Evolutionary conservation across 768 basidiomycete species (phyloP).

Genomic region (Lentinula guzmanii): DNA sequence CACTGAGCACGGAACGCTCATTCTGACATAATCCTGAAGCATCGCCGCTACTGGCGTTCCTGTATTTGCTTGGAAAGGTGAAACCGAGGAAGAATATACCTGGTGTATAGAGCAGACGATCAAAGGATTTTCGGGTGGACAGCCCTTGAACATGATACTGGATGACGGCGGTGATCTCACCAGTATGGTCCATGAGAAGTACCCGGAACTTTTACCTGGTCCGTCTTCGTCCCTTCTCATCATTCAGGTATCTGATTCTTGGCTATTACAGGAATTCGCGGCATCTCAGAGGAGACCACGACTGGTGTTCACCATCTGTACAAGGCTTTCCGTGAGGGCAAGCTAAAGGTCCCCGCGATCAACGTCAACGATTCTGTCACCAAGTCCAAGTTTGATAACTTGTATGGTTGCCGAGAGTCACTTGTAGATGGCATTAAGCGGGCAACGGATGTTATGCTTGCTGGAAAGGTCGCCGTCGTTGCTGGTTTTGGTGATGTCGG

Average conservation of each 20-base stretch:
- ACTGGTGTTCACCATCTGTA: constrained; percentile 99
- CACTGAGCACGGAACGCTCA: neutral
- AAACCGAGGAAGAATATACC: constrained; percentile 96
- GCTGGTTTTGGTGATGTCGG: constrained; percentile 99
- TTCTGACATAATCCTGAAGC: constrained; percentile 28
- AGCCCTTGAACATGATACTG: constrained; percentile 96
- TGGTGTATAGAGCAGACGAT: constrained; percentile 99
- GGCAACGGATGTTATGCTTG: constrained; percentile 99
- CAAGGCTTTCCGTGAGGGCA: constrained; percentile 95
- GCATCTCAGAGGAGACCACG: constrained; percentile 98
- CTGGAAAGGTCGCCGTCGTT: constrained; percentile 98
- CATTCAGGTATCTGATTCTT: neutral
- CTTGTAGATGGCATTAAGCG: constrained; percentile 99
- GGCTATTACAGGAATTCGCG: constrained; percentile 61
- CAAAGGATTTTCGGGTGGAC: constrained; percentile 75
- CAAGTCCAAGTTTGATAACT: constrained; percentile 99
- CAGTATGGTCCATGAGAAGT: constrained; percentile 91
- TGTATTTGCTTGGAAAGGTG: constrained; percentile 99
- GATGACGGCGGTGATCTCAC: constrained; percentile 99
- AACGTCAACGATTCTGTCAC: constrained; percentile 99
- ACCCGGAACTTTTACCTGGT: constrained; percentile 83
- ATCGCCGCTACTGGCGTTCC: constrained; percentile 98
- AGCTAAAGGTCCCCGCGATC: constrained; percentile 95
- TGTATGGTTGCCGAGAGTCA: constrained; percentile 99
- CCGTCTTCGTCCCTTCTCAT: constrained; percentile 9